A percentile compares a stretch with the other conserved stretches of the same genome.
Conservation (phyloP, 2,329 filamentous ascomycete genomes). For the Blastomyces emzantsi region DNA sequence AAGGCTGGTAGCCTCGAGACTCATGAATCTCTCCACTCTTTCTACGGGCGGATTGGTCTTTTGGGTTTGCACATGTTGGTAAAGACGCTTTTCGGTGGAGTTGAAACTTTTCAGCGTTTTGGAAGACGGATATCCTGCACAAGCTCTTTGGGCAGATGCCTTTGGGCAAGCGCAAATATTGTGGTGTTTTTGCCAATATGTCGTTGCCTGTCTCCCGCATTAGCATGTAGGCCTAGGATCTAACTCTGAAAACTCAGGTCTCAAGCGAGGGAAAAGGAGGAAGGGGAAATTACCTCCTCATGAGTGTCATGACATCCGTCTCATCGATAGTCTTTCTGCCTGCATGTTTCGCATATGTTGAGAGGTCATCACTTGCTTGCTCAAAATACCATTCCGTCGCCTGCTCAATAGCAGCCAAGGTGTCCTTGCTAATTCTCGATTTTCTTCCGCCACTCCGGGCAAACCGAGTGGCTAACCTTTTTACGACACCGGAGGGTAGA, state of each 20-base stretch:
- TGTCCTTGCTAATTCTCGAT: slow-evolving; percentile 62
- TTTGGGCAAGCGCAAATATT: slow-evolving; percentile 75
- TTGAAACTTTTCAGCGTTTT: slow-evolving; percentile 10
- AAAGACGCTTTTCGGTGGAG: background rate
- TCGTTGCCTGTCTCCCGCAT: slow-evolving; percentile 55
- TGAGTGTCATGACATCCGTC: slow-evolving; percentile 69
- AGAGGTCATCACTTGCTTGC: slow-evolving; percentile 70
- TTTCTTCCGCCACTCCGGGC: slow-evolving; percentile 57
- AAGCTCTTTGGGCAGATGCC: slow-evolving; percentile 70
- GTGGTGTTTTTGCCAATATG: slow-evolving; percentile 63
- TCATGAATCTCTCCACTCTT: slow-evolving; percentile 11
- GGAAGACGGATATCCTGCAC: slow-evolving; percentile 59
- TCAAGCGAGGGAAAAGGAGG: background rate
- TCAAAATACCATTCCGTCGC: slow-evolving; percentile 90
- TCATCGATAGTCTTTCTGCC: slow-evolving; percentile 79
- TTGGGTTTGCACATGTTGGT: slow-evolving; percentile 31
- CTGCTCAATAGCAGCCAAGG: slow-evolving; percentile 64
- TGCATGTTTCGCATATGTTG: slow-evolving; percentile 70
- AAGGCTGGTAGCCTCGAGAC: slow-evolving; percentile 53
- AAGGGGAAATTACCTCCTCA: slow-evolving; percentile 59
- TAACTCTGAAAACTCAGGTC: background rate
- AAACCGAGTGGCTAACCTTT: slow-evolving; percentile 56
- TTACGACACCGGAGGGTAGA: slow-evolving; percentile 63
- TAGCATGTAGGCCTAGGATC: slow-evolving; percentile 23
- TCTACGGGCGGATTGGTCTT: slow-evolving; percentile 6